These are phyloP conservation scores for Centella asiatica DNA, from an alignment of 129 eudicot genomes.

Conservation along the genomic window DNA sequence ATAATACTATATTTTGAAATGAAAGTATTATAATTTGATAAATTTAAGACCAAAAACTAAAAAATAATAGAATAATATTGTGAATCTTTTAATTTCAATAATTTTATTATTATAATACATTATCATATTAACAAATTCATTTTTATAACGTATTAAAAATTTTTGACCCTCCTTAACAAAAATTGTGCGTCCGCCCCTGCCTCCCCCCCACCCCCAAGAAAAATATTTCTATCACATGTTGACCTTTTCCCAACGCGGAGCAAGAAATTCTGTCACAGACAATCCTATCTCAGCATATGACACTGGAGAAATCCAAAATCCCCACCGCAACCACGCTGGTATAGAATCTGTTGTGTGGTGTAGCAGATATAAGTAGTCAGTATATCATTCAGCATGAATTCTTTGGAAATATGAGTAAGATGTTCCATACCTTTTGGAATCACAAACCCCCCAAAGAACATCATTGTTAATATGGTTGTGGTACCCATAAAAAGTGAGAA, in stretches of 20 bases:
- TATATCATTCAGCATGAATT: neutral
- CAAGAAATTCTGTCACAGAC: constrained; percentile 52
- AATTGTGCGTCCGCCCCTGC: too few relatives aligned
- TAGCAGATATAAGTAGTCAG: neutral
- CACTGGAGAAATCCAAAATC: constrained; percentile 65
- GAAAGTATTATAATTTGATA: too few relatives aligned
- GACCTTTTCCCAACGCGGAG: constrained; percentile 77
- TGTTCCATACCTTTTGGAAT: constrained; percentile 32
- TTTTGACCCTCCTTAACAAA: too few relatives aligned
- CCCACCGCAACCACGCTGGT: constrained; percentile 82
- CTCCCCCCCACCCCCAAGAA: too few relatives aligned
- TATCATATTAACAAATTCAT: too few relatives aligned
- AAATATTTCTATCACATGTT: neutral
- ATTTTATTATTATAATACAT: too few relatives aligned
- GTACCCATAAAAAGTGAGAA: constrained; percentile 20
- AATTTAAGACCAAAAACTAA: too few relatives aligned
- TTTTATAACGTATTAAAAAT: too few relatives aligned
- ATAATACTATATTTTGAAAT: too few relatives aligned
- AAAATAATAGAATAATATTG: too few relatives aligned
- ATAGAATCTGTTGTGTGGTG: constrained; percentile 51
- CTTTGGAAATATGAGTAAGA: neutral
- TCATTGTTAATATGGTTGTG: constrained; percentile 13
- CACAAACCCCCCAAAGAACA: constrained; percentile 36
- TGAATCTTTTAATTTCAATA: too few relatives aligned
- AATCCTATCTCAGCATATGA: constrained; percentile 74